Conservation (phyloP, 2,329 filamentous ascomycete species). For the Tolypocladium ovalisporum region DNA sequence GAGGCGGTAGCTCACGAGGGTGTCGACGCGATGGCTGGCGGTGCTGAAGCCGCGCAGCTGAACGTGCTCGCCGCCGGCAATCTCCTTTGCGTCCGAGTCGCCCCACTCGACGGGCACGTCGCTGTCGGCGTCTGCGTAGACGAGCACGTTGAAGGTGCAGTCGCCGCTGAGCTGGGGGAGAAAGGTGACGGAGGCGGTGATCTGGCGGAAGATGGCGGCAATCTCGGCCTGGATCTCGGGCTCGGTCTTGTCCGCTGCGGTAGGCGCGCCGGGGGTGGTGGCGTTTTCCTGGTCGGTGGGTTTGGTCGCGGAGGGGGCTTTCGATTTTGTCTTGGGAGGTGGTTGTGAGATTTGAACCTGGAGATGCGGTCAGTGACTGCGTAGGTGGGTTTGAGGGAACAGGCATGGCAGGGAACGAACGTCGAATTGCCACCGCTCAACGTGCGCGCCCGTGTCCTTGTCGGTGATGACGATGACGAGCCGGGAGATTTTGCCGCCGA, state of each 20-base stretch:
- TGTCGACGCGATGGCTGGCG: conserved; percentile 86
- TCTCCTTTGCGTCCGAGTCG: conserved; percentile 96
- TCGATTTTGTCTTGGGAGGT: conserved; percentile 26
- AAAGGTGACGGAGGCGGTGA: conserved; percentile 95
- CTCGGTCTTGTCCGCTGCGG: conserved; percentile 63
- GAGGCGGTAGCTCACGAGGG: conserved; percentile 82
- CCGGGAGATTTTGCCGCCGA: conserved; percentile 91
- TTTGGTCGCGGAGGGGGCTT: conserved; percentile 30
- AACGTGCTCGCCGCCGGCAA: conserved; percentile 86
- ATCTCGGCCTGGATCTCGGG: conserved; percentile 92
- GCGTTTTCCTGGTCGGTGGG: conserved; percentile 61
- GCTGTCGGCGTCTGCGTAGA: conserved; percentile 93
- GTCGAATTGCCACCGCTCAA: conserved; percentile 98
- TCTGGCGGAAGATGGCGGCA: conserved; percentile 92
- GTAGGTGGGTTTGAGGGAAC: background rate
- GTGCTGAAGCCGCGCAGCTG: conserved; percentile 95
- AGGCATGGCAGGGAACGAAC: conserved; percentile 32
- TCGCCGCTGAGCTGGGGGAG: conserved; percentile 79
- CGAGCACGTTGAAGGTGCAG: conserved; percentile 97
- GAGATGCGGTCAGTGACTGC: background rate
- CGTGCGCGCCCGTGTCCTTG: conserved; percentile 92
- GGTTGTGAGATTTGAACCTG: conserved; percentile 15
- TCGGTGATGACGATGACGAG: conserved; percentile 93
- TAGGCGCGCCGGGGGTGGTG: conserved; percentile 17
- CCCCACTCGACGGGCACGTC: conserved; percentile 98